Evolutionary conservation across 2,329 filamentous ascomycete species (phyloP).

Genomic region (Colletotrichum spinosum): DNA sequence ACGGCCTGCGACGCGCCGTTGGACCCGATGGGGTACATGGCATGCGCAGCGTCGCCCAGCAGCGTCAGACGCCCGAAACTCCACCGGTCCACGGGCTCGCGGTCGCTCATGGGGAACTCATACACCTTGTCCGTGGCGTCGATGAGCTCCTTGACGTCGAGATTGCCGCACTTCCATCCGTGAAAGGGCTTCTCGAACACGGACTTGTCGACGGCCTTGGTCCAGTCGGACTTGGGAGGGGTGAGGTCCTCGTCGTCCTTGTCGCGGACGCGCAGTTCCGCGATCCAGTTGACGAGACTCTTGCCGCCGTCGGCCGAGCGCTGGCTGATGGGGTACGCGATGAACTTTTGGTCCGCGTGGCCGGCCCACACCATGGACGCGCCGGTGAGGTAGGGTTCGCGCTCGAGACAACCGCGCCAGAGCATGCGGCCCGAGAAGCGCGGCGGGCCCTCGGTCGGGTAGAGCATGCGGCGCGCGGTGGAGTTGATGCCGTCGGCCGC

Average conservation of each 20-base stretch:
- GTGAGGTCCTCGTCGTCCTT: slow-evolving; percentile 17
- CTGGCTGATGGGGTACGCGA: slow-evolving; percentile 29
- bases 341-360: slow-evolving; percentile 32
- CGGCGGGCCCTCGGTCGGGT: slow-evolving; percentile 23
- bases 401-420: slow-evolving; percentile 28
- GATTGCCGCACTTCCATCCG: slow-evolving; percentile 15
- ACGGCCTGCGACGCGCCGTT: slow-evolving; percentile 37
- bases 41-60: slow-evolving; percentile 39
- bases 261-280: slow-evolving; percentile 23
- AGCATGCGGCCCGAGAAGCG: slow-evolving; percentile 30
- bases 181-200: slow-evolving; percentile 20
- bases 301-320: slow-evolving; percentile 15
- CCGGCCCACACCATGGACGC: slow-evolving; percentile 32
- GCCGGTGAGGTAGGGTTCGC: slow-evolving; percentile 18
- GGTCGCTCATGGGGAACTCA: slow-evolving; percentile 37
- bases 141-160: slow-evolving; percentile 24
- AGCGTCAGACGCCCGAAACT: slow-evolving; percentile 37
- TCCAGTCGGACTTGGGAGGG: slow-evolving; percentile 25
- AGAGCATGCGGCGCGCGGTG: slow-evolving; percentile 14
- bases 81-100: slow-evolving; percentile 37
- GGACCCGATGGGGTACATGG: slow-evolving; percentile 39
- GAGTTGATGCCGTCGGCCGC: slow-evolving; percentile 34
- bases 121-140: slow-evolving; percentile 22
- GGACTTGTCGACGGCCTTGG: slow-evolving; percentile 22
- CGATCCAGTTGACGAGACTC: slow-evolving; percentile 32